These are phyloP conservation scores for Xylariales sp. DNA, from an alignment of 2,329 filamentous ascomycete genomes.

Conservation along the genomic window DNA sequence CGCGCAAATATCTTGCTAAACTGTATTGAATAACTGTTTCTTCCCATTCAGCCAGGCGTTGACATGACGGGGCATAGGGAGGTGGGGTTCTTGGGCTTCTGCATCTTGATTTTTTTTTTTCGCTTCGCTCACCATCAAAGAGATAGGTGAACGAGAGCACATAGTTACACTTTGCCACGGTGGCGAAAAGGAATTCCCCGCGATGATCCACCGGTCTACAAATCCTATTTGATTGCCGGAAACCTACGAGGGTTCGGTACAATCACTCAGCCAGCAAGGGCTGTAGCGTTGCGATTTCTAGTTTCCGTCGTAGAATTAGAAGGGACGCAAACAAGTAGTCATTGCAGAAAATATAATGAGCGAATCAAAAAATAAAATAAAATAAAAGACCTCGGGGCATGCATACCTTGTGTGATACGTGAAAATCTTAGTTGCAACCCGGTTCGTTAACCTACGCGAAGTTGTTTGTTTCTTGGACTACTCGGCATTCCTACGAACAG, in stretches of 20 bases:
- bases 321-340: constrained; percentile 9
- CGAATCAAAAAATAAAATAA: constrained; percentile 8
- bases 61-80: constrained; percentile 44
- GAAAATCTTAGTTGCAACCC: background rate
- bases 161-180: constrained; percentile 5
- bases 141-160: constrained; percentile 14
- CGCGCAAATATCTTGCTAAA: constrained; percentile 32
- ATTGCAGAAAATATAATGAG: constrained; percentile 32
- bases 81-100: constrained; percentile 40
- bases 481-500: background rate
- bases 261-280: constrained; percentile 2
- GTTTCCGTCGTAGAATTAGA: constrained; percentile 30
- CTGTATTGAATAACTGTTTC: constrained; percentile 45
- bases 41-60: constrained; percentile 49
- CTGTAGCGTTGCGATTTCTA: constrained; percentile 24
- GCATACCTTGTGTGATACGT: background rate
- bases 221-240: background rate
- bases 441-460: background rate
- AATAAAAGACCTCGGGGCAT: background rate
- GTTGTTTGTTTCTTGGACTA: background rate
- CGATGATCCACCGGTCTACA: constrained; percentile 20
- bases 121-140: constrained; percentile 27
- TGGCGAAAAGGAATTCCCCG: constrained; percentile 12
- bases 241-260: constrained; percentile 1
- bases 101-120: constrained; percentile 35